phyloP scores from a whole-genome alignment of 306 rosid genomes.

The Heteromeles arbutifolia region DNA sequence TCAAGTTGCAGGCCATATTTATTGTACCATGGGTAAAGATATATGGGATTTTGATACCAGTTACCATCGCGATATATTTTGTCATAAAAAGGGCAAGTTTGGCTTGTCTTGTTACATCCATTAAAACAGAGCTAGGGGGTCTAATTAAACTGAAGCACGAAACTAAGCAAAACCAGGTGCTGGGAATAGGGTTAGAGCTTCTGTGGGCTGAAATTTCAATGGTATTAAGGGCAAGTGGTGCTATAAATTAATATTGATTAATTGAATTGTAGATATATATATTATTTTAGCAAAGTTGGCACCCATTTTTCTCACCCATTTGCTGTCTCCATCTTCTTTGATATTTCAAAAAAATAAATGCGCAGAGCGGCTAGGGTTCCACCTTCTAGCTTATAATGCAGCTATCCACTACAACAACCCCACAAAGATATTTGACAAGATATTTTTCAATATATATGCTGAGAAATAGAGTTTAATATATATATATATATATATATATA shows the following conservation, averaged over 20 bases:
- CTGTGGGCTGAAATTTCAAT: constrained; percentile 31
- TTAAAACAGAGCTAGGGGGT: not conserved
- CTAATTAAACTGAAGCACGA: not conserved
- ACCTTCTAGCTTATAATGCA: not conserved
- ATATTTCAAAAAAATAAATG: not conserved
- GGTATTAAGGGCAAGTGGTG: constrained; percentile 3
- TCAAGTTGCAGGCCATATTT: constrained; percentile 1
- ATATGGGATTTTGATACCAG: not conserved
- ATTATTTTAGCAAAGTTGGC: not conserved
- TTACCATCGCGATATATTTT: not conserved
- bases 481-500: not conserved
- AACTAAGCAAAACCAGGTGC: constrained; percentile 34
- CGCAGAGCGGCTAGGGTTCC: not conserved
- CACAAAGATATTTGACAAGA: not conserved
- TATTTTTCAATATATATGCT: not conserved
- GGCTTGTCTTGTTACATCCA: not conserved
- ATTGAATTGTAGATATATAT: not conserved
- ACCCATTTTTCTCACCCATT: not conserved
- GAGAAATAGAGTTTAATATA: not conserved
- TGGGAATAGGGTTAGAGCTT: constrained; percentile 12
- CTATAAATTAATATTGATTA: not conserved
- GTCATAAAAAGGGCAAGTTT: not conserved
- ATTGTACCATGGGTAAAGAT: not conserved
- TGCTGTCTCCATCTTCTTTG: not conserved
- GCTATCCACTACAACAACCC: not conserved